These are phyloP conservation scores for Endocalyx cinctus DNA, from an alignment of 2,329 filamentous ascomycete genomes.

Conservation along the genomic window DNA sequence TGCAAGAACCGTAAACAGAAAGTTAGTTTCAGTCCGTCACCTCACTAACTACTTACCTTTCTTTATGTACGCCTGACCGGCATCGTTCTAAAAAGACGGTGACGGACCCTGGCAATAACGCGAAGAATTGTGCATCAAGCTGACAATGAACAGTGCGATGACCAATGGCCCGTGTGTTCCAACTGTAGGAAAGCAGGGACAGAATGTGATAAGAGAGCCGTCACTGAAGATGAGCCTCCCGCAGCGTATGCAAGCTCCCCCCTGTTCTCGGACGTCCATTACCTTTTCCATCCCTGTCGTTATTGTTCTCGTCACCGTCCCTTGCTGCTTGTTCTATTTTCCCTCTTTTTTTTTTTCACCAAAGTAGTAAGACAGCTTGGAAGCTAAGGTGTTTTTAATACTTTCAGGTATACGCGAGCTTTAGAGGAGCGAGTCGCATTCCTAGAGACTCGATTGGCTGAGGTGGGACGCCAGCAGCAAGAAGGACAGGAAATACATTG, in stretches of 20 bases:
- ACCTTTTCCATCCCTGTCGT: too few relatives aligned
- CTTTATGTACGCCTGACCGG: too few relatives aligned
- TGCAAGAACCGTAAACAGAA: slow-evolving; percentile 42
- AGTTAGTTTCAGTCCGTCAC: slow-evolving; percentile 24
- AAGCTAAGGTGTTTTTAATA: too few relatives aligned
- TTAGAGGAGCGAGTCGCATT: slow-evolving; percentile 37
- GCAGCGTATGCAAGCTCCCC: slow-evolving; percentile 27
- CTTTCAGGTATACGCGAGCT: slow-evolving; percentile 34
- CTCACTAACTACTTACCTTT: too few relatives aligned
- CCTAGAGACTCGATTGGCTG: slow-evolving; percentile 30
- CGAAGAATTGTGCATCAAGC: too few relatives aligned
- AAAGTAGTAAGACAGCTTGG: too few relatives aligned
- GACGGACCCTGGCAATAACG: too few relatives aligned
- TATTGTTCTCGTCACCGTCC: too few relatives aligned
- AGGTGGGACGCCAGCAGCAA: slow-evolving; percentile 8
- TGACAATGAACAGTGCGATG: slow-evolving; percentile 42
- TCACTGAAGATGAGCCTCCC: slow-evolving; percentile 32
- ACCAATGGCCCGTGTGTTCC: slow-evolving; percentile 38
- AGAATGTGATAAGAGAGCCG: slow-evolving; percentile 36
- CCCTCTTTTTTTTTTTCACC: too few relatives aligned
- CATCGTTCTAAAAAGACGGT: too few relatives aligned
- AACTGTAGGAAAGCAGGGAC: slow-evolving; percentile 38
- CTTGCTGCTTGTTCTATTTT: too few relatives aligned
- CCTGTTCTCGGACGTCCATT: not conserved
- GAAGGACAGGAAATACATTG: too few relatives aligned